phyloP scores from a whole-genome alignment of 164 flowering plant species.

The Pachysandra terminalis region DNA sequence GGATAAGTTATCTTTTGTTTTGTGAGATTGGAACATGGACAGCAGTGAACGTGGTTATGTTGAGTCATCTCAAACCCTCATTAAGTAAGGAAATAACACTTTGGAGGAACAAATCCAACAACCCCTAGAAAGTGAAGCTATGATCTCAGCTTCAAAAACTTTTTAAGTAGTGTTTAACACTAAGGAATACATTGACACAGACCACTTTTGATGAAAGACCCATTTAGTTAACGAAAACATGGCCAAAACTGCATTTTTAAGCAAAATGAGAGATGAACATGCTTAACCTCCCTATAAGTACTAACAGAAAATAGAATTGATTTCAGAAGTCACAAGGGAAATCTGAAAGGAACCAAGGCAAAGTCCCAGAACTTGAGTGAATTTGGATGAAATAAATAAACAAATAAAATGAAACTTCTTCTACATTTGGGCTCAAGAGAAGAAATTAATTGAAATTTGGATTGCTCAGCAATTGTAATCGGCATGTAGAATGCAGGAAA shows the following conservation, averaged over 20 bases:
- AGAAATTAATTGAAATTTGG: too few species aligned
- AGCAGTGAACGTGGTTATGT: not conserved
- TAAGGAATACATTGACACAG: too few species aligned
- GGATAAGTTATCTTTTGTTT: not conserved
- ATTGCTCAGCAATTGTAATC: not conserved
- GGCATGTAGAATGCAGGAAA: not conserved
- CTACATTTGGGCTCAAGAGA: not conserved
- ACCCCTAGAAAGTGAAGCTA: not conserved
- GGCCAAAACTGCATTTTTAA: too few species aligned
- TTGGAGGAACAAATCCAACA: not conserved
- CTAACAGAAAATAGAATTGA: not conserved
- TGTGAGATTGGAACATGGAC: slow-evolving; percentile 7
- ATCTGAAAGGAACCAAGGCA: not conserved
- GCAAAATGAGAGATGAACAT: too few species aligned
- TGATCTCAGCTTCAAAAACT: not conserved
- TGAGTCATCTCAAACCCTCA: not conserved
- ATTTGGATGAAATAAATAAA: not conserved
- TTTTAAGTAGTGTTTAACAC: too few species aligned
- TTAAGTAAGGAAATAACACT: not conserved
- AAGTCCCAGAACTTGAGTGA: not conserved
- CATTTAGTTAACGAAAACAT: too few species aligned
- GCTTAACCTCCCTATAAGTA: not conserved
- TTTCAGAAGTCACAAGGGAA: not conserved
- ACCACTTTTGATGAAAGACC: too few species aligned
- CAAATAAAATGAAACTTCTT: too few species aligned